Evolutionary conservation across 768 basidiomycete species (phyloP).

Genomic region (Russula griseocarnosa): DNA sequence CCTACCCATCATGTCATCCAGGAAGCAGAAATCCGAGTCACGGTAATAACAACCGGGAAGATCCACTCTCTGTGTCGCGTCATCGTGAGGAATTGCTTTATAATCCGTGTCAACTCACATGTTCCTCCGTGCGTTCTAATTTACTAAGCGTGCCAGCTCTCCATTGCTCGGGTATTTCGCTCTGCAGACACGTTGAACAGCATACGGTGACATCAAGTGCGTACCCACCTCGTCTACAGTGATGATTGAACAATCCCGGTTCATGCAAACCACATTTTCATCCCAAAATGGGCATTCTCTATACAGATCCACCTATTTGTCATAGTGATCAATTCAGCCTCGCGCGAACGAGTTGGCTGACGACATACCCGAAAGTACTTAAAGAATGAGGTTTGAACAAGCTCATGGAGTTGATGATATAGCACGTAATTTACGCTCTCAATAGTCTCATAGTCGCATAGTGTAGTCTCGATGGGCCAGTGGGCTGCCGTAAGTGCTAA

Average conservation of each 20-base stretch:
- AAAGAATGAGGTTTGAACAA: constrained; percentile 92
- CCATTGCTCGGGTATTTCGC: constrained; percentile 89
- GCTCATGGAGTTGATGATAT: constrained; percentile 64
- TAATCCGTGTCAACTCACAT: constrained; percentile 21
- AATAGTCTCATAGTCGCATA: constrained; percentile 91
- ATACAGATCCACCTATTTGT: constrained; percentile 75
- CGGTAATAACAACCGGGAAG: constrained; percentile 88
- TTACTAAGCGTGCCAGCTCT: constrained; percentile 76
- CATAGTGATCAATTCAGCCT: not conserved
- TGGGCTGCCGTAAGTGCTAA: constrained; percentile 46
- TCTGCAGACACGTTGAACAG: constrained; percentile 42
- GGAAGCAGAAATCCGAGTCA: constrained; percentile 95
- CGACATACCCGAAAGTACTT: constrained; percentile 86
- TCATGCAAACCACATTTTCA: constrained; percentile 89
- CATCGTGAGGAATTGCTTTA: constrained; percentile 9
- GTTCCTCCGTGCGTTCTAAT: constrained; percentile 60
- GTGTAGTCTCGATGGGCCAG: constrained; percentile 81
- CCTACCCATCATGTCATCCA: constrained; percentile 79
- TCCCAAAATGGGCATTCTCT: constrained; percentile 98
- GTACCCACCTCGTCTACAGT: constrained; percentile 79
- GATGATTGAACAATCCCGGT: constrained; percentile 87
- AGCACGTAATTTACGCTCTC: constrained; percentile 84
- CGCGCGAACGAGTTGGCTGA: not conserved
- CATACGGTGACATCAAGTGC: not conserved
- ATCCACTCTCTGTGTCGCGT: constrained; percentile 32